Base-by-base conservation (phyloP, 345 rosid species). In the Linum trigynum region DNA sequence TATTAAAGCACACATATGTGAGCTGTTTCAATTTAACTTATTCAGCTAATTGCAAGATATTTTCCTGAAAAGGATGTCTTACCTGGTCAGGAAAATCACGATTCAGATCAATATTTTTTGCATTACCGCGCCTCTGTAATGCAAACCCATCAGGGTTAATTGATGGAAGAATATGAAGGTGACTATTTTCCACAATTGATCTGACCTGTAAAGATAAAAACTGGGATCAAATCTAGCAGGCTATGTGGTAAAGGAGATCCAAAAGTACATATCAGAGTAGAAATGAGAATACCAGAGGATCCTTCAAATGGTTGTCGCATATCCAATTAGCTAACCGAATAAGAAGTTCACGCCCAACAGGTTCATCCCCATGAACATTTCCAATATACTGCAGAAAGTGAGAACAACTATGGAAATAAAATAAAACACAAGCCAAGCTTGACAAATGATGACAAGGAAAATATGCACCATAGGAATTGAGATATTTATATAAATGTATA, bases 61-160 rank as follows among this genome's bases (percentile, higher is more conserved):
- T 41, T 4, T 4, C 45, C 45, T 0, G 9, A 41, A 41, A 41
- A 41, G 45, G 9, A 17, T 17, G 37, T 8, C 8, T 69, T 78
- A 90, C 99, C 96, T 94, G 99, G 70, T 94, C 99, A 51, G 99
- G 96, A 77, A 90, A 94, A 83, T 90, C 96, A 45, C 96, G 85
- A 83, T 94, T 94, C 50, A 94, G 80, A 84, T 94, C 97, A 62
- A 94, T 78, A 71, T 82, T 71, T 64, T 90, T 85, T 61, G 95
- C 96, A 83, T 94, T 94, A 16, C 83, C 89, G 61, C 96, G 96
- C 39, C 64, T 78, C 78, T 76, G 85, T 62, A 80, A 76, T 39
- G 87, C 69, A 76, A 81, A 90, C 4, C 97, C 99, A 81, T 94
- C 97, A 41, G 99, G 99, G 83, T 94, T 94, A 92, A 90, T 71